Conservation (phyloP, 768 basidiomycete genomes). For the Flagelloscypha sp. region DNA sequence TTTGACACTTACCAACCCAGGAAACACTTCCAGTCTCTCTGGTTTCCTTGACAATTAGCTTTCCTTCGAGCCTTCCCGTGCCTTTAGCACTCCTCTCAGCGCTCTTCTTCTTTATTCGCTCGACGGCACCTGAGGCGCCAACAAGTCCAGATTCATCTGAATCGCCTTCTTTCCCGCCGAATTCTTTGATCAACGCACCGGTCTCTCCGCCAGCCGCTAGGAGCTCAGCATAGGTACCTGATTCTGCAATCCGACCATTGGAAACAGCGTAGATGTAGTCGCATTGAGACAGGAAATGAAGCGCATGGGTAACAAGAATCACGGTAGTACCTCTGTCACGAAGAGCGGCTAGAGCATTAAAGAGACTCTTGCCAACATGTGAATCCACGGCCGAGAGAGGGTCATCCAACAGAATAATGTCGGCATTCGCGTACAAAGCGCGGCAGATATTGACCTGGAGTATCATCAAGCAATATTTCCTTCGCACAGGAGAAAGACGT, state of each 20-base stretch:
- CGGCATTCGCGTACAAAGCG: slow-evolving; percentile 58
- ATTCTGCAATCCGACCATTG: slow-evolving; percentile 36
- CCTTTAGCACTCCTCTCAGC: slow-evolving; percentile 40
- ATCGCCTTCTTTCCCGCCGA: slow-evolving; percentile 40
- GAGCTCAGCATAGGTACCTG: slow-evolving; percentile 48
- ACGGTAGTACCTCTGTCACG: slow-evolving; percentile 40
- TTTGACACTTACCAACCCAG: slow-evolving; percentile 35
- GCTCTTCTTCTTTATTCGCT: too few species aligned
- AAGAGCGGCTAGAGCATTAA: slow-evolving; percentile 59
- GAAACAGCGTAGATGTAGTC: slow-evolving; percentile 43
- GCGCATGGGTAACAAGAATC: slow-evolving; percentile 46
- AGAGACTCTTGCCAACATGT: slow-evolving; percentile 64
- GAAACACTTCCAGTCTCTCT: slow-evolving; percentile 59
- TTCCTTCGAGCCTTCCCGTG: slow-evolving; percentile 56
- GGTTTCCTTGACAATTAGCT: slow-evolving; percentile 56
- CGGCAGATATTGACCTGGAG: slow-evolving; percentile 58
- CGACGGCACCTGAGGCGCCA: too few species aligned
- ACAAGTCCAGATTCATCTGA: too few species aligned
- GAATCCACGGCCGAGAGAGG: slow-evolving; percentile 67
- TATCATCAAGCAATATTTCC: too few species aligned
- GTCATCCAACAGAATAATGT: slow-evolving; percentile 56
- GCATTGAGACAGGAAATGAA: slow-evolving; percentile 44
- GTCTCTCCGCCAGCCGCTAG: slow-evolving; percentile 44
- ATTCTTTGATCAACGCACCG: slow-evolving; percentile 49
- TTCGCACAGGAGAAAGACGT: slow-evolving; percentile 10